A percentile compares a stretch with the other conserved stretches of the same genome.
phyloP scores from a whole-genome alignment of 257 asterid species.

The Agastache rugosa region DNA sequence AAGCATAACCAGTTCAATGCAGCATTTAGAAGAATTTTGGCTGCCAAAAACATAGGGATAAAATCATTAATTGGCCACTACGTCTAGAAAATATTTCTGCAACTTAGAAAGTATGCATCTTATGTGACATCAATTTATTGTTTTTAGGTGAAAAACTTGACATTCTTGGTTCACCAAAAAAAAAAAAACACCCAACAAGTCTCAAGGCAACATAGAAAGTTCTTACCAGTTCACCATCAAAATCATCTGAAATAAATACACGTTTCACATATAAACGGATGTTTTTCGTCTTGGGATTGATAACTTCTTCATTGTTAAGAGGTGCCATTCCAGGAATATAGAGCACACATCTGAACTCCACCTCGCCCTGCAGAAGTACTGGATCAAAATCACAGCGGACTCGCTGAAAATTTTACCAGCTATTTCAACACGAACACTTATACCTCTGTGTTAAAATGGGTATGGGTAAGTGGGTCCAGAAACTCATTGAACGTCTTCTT shows the following conservation, averaged over 20 bases:
- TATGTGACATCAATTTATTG: not conserved
- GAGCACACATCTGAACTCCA: conserved; percentile 94
- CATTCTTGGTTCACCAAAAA: not conserved
- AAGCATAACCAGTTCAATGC: not conserved
- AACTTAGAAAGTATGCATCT: not conserved
- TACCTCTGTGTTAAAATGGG: conserved; percentile 99
- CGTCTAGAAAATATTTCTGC: not conserved
- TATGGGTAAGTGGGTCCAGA: conserved; percentile 85
- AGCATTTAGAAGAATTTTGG: not conserved
- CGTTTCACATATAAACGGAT: conserved; percentile 92
- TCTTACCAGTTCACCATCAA: conserved; percentile 97
- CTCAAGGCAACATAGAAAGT: conserved; percentile 19
- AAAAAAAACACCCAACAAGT: conserved; percentile 1
- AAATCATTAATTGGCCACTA: not conserved
- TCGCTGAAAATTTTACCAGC: conserved; percentile 4
- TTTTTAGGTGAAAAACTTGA: not conserved
- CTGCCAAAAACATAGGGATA: not conserved
- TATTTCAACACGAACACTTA: conserved; percentile 11
- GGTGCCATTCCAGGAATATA: conserved; percentile 99
- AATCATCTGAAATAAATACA: conserved; percentile 96
- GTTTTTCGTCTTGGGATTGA: conserved; percentile 94
- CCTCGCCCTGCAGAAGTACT: conserved; percentile 82
- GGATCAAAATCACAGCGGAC: conserved; percentile 24
- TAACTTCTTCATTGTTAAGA: conserved; percentile 90
- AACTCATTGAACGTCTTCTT: conserved; percentile 94